A percentile compares a stretch with the other conserved stretches of the same genome.
Conservation (phyloP, 371 early-diverging fungal species). For the Apophysomyces ossiformis region DNA sequence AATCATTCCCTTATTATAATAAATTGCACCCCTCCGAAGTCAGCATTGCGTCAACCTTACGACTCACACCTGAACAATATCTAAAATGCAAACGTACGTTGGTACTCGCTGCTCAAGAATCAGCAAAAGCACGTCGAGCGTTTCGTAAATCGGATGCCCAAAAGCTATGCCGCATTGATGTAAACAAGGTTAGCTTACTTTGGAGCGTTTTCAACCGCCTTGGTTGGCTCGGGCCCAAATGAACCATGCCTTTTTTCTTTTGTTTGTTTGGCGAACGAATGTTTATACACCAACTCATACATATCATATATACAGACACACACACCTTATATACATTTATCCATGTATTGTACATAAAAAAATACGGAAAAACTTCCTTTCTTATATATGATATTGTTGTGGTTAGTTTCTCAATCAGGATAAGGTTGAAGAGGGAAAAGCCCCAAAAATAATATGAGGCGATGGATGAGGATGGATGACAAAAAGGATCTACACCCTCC, state of each 20-base stretch:
- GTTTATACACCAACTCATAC: conserved; percentile 2
- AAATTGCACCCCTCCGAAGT: conserved; percentile 64
- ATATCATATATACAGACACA: conserved; percentile 5
- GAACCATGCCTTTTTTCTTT: conserved; percentile 23
- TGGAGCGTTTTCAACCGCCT: conserved; percentile 47
- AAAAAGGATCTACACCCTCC: no score
- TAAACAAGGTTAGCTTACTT: conserved; percentile 47
- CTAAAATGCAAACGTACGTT: conserved; percentile 54
- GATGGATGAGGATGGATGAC: not conserved
- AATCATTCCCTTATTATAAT: conserved; percentile 50
- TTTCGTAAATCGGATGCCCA: conserved; percentile 57
- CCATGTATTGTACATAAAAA: conserved; percentile 6
- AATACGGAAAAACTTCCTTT: not conserved
- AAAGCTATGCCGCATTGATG: conserved; percentile 53
- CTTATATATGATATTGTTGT: not conserved
- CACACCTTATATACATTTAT: conserved; percentile 7
- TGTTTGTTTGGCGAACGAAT: not conserved
- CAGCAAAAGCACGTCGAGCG: conserved; percentile 23
- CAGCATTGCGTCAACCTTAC: conserved; percentile 68
- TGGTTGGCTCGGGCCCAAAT: conserved; percentile 46
- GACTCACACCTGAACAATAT: conserved; percentile 74
- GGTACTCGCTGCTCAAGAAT: conserved; percentile 41
- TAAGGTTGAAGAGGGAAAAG: not conserved
- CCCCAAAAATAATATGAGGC: not conserved
- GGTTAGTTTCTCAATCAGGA: not conserved